A percentile compares a stretch with the other conserved stretches of the same genome.
Conservation (phyloP, 805 yeast species). For the Metschnikowia orientalis region DNA sequence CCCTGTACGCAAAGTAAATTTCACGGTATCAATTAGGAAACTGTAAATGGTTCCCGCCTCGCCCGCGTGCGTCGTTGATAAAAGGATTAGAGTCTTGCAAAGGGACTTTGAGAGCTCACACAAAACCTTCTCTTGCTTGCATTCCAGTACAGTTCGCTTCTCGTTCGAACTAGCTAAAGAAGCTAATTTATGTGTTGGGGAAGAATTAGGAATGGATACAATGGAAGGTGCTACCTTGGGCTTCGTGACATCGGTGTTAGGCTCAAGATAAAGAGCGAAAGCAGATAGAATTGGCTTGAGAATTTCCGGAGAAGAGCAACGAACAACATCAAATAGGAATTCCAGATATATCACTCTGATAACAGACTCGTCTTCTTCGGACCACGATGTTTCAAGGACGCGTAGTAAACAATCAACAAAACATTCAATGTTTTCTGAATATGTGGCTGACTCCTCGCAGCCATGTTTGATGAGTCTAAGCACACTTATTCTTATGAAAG, state of each 20-base stretch:
- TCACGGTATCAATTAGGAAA: conserved; percentile 33
- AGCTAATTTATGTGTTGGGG: background rate
- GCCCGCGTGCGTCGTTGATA: conserved; percentile 19
- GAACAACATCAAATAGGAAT: conserved; percentile 23
- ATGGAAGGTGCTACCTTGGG: background rate
- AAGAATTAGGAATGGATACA: background rate
- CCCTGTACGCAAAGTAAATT: conserved; percentile 31
- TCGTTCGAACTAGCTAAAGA: conserved; percentile 7
- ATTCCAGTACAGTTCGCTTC: conserved; percentile 12
- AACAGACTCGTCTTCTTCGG: conserved; percentile 30
- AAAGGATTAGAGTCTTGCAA: conserved; percentile 23
- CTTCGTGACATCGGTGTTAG: background rate
- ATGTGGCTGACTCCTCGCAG: conserved; percentile 30
- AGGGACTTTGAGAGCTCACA: conserved; percentile 23
- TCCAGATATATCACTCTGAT: conserved; percentile 26
- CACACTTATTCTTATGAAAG: conserved; percentile 27
- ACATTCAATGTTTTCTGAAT: conserved; percentile 26
- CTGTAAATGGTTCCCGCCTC: conserved; percentile 29
- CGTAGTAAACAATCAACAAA: conserved; percentile 31
- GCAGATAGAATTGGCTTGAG: conserved; percentile 17
- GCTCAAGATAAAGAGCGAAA: conserved; percentile 10
- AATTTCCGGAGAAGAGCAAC: conserved; percentile 13
- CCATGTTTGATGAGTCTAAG: conserved; percentile 35
- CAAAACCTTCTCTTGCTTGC: conserved; percentile 3
- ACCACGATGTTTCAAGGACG: conserved; percentile 26